phyloP scores from a whole-genome alignment of 2,329 filamentous ascomycete genomes.

The Neonectria sp. region DNA sequence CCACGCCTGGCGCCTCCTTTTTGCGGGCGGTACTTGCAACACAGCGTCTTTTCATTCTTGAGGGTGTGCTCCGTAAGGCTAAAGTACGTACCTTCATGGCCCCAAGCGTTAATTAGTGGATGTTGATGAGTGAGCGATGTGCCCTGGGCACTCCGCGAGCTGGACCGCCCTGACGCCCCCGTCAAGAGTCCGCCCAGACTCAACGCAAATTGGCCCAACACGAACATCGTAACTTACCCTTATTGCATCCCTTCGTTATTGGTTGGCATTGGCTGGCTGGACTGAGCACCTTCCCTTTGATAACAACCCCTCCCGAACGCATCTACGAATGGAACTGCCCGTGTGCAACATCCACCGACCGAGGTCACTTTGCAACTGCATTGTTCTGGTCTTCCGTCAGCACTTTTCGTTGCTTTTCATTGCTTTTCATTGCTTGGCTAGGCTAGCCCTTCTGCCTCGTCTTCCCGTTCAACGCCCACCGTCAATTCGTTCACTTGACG shows the following conservation, averaged over 20 bases:
- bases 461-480: conserved; percentile 9
- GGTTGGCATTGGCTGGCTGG: conserved; percentile 8
- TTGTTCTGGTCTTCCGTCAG: background rate
- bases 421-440: background rate
- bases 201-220: conserved; percentile 13
- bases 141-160: background rate
- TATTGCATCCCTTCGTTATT: conserved; percentile 2
- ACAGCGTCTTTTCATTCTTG: background rate
- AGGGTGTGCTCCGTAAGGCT: conserved; percentile 6
- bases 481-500: background rate
- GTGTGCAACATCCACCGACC: background rate
- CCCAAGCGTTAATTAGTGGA: background rate
- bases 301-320: background rate
- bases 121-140: background rate
- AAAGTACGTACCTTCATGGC: background rate
- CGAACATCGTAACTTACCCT: conserved; percentile 8
- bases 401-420: background rate
- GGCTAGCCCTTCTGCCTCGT: too few species aligned
- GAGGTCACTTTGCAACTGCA: background rate
- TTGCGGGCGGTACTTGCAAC: background rate
- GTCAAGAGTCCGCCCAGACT: background rate
- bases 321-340: conserved; percentile 7
- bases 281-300: conserved; percentile 18
- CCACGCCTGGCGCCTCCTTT: conserved; percentile 28
- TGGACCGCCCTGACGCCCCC: background rate